A percentile compares a stretch with the other conserved stretches of the same genome.
phyloP scores from a whole-genome alignment of 139 green algal genomes.

The Tetradesmus lagerheimii region DNA sequence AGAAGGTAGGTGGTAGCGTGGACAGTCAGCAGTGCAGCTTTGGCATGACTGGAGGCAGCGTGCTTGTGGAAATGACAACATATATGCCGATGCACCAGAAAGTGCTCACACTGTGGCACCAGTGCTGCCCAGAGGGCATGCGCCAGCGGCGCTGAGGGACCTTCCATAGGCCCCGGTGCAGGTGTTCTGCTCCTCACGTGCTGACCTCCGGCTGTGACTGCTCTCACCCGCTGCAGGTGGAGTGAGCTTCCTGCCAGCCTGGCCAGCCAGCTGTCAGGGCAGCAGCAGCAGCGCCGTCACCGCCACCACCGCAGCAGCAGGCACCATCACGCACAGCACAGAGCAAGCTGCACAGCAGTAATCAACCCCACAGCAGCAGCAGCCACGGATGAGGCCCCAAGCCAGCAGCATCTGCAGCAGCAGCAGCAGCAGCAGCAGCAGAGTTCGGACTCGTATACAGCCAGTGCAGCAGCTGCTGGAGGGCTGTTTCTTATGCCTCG shows the following conservation, averaged over 20 bases:
- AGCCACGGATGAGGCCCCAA: not conserved
- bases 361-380: not conserved
- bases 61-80: too few species aligned
- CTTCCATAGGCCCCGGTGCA: too few species aligned
- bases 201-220: not conserved
- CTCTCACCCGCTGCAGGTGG: not conserved
- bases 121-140: too few species aligned
- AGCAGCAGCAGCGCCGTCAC: not conserved
- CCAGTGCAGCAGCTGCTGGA: not conserved
- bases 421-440: slow-evolving; percentile 16
- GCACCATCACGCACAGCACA: not conserved
- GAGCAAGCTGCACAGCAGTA: not conserved
- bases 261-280: not conserved
- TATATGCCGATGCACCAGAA: too few species aligned
- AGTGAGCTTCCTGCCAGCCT: slow-evolving; percentile 1
- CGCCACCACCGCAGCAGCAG: not conserved
- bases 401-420: not conserved
- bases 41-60: too few species aligned
- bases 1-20: not conserved
- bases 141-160: too few species aligned
- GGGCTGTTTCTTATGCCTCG: slow-evolving; percentile 9
- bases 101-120: too few species aligned
- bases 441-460: not conserved
- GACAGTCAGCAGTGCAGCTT: too few species aligned
- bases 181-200: too few species aligned